Base-by-base conservation (phyloP, 768 basidiomycete genomes). In the Boletus subcaerulescens region DNA sequence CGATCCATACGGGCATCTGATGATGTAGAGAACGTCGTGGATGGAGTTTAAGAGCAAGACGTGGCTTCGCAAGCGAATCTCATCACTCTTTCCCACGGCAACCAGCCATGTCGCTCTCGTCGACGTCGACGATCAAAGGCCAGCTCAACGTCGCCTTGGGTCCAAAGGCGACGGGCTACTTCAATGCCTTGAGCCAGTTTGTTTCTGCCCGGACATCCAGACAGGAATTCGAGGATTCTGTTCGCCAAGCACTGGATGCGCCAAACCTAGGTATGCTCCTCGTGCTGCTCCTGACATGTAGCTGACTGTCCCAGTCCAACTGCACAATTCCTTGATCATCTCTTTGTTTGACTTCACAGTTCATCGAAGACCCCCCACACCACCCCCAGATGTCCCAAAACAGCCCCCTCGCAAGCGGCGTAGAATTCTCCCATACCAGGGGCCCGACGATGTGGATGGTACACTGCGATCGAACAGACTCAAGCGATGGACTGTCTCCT, bases 301-400 rank as follows among this genome's bases (percentile, higher is more conserved):
- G 29, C 63, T 64, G 22, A 66, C 55, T 32, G 53, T 11, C 41
- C n/a, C 57, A 86, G 87, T 91, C 29, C 89, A 90, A 69, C 73
- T 91, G 3, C 91, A 93, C 66, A 93, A 93, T 69, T 84, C 90
- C 12, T 77, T 93, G 32, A 84, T 93, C 35, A 91, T 92, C 31
- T 90, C 90, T 3, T 71, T 93, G 15, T 89, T 92, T 58, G 89
- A 90, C 69, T 86, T 87, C 22, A 88, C 89, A 2, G 82, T 83
- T 0, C 82, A 86, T 60, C 83, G 85, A 60, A 80, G 86, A 40
- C 82, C 83, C 3, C 80, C 81, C 0, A 84, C 87, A 1, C 86
- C 87, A 5, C 82, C 84, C 1, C 78, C 80, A n/a, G 73, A 85
- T 38, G 65, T 75, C 2, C 80, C 86, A 10, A 87, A 87, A 60